Percentiles rank a stretch among this genome's conserved stretches.
Conservation (phyloP, 176 grass and related monocot species). For the Eleusine indica region DNA sequence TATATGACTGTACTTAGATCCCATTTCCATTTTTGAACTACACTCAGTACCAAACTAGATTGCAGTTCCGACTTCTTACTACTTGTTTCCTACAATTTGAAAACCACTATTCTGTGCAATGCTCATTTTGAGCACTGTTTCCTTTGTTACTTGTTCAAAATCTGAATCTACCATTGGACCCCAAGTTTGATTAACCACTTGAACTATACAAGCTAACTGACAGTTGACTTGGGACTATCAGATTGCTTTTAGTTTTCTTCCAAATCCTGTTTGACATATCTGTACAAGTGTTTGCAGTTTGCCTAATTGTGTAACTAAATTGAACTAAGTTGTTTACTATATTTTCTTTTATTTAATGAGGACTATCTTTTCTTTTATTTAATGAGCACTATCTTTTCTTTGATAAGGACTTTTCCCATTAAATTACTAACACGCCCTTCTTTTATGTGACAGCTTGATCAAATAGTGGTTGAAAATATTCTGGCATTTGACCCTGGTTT, state of each 20-base stretch:
- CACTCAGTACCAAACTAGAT: slow-evolving; percentile 20
- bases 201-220: background rate
- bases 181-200: slow-evolving; percentile 18
- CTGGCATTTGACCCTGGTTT: slow-evolving; percentile 77
- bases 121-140: slow-evolving; percentile 8
- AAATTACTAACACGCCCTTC: slow-evolving; percentile 37
- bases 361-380: background rate
- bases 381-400: background rate
- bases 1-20: background rate
- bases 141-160: slow-evolving; percentile 8
- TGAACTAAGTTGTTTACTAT: slow-evolving; percentile 1
- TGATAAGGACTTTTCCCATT: background rate
- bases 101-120: background rate
- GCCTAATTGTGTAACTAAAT: background rate
- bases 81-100: background rate
- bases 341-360: slow-evolving; percentile 7
- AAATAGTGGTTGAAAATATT: slow-evolving; percentile 96
- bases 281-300: background rate
- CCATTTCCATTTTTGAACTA: slow-evolving; percentile 13
- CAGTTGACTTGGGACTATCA: background rate
- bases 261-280: background rate
- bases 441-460: slow-evolving; percentile 70
- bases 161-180: background rate
- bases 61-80: background rate
- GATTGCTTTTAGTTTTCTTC: background rate